A percentile compares a stretch with the other conserved stretches of the same genome.
Evolutionary conservation across 2,329 filamentous ascomycete genomes (phyloP).

Genomic region (Aspergillus sp.): DNA sequence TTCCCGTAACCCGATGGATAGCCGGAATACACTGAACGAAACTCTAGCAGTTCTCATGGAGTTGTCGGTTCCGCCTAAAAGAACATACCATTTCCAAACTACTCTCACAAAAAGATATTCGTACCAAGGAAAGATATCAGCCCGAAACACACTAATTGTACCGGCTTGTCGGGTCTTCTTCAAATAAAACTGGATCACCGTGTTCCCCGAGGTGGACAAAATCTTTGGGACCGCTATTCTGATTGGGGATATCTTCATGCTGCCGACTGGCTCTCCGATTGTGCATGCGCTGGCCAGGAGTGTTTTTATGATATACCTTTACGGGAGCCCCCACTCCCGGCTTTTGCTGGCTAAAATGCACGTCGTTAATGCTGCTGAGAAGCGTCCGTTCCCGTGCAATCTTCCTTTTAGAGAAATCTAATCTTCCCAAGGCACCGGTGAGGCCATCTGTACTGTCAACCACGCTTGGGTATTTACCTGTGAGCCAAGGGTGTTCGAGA

Average conservation of each 20-base stretch:
- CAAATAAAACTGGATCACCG: conserved; percentile 77
- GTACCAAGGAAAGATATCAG: not conserved
- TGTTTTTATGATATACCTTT: conserved; percentile 75
- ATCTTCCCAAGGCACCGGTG: conserved; percentile 76
- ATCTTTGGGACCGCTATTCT: conserved; percentile 67
- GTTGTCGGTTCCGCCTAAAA: not conserved
- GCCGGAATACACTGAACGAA: not conserved
- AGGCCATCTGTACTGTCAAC: conserved; percentile 90
- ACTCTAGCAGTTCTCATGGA: not conserved
- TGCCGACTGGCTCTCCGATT: conserved; percentile 36
- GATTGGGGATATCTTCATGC: conserved; percentile 65
- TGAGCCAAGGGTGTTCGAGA: conserved; percentile 87
- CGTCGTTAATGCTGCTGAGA: conserved; percentile 76
- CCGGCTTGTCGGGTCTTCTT: conserved; percentile 54
- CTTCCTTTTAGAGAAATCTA: conserved; percentile 84
- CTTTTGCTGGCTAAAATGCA: conserved; percentile 62
- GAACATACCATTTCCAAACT: not conserved
- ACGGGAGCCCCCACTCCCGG: conserved; percentile 58
- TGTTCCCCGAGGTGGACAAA: conserved; percentile 85
- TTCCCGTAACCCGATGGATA: not conserved
- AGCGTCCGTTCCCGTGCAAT: conserved; percentile 80
- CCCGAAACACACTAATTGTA: conserved; percentile 26
- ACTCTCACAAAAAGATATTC: not conserved
- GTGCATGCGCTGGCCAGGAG: conserved; percentile 47
- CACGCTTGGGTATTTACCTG: conserved; percentile 57